phyloP scores from a whole-genome alignment of 768 basidiomycete genomes.

The Podaxis sp. region DNA sequence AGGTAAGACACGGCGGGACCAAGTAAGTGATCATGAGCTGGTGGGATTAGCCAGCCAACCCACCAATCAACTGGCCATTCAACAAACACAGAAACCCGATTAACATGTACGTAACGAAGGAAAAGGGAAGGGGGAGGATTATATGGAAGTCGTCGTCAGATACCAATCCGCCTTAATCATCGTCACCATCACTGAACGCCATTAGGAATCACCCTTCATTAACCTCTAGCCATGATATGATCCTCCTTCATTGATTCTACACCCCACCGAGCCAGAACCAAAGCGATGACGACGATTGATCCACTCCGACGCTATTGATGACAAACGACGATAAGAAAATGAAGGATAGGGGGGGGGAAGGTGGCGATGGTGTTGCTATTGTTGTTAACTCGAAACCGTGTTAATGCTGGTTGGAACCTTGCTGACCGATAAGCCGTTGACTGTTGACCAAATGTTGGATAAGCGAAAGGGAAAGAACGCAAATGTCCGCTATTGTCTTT shows the following conservation, averaged over 20 bases:
- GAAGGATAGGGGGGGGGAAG: not conserved
- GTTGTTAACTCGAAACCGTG: not conserved
- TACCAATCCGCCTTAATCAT: not conserved
- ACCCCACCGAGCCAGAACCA: not conserved
- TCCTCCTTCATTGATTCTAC: not conserved
- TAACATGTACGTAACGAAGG: not conserved
- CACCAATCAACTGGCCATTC: not conserved
- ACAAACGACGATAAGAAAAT: not conserved
- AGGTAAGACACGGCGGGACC: not conserved
- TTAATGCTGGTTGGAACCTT: not conserved
- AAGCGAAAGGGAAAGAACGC: conserved; percentile 1
- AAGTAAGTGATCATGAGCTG: not conserved
- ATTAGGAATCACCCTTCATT: not conserved
- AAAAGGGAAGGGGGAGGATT: not conserved
- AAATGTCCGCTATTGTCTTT: conserved; percentile 6
- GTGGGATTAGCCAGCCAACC: not conserved
- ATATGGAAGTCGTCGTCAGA: not conserved
- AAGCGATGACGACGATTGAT: not conserved
- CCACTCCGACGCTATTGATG: not conserved
- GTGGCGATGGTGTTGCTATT: not conserved
- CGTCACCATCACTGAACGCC: not conserved
- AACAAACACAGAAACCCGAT: not conserved
- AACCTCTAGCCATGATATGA: not conserved
- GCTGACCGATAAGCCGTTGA: not conserved
- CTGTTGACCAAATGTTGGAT: not conserved